phyloP scores from a whole-genome alignment of 305 asterid genomes.

The Fraxinus velutina region DNA sequence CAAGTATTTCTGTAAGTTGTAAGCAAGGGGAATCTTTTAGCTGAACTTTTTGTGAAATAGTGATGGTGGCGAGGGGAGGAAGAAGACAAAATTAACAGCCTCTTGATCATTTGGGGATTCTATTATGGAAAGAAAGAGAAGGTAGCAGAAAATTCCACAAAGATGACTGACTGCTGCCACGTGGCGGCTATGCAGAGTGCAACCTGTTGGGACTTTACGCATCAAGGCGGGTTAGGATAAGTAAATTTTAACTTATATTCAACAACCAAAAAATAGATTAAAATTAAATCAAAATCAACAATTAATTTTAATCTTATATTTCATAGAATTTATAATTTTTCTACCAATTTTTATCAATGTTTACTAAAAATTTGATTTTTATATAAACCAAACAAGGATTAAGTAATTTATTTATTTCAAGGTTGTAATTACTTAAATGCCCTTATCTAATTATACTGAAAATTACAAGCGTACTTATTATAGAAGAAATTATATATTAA shows the following conservation, averaged over 20 bases:
- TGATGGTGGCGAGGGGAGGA: constrained; percentile 27
- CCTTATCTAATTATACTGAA: no score
- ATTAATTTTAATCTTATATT: no score
- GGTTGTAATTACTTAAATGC: no score
- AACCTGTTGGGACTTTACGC: neutral
- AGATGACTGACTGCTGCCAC: constrained; percentile 12
- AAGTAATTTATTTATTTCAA: no score
- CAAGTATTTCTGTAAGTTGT: neutral
- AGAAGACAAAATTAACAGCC: constrained; percentile 31
- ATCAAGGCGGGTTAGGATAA: neutral
- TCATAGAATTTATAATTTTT: no score
- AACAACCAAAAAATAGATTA: no score
- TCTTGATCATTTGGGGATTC: constrained; percentile 41
- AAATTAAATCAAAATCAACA: no score
- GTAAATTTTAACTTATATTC: neutral
- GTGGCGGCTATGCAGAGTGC: constrained; percentile 23
- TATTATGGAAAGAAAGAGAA: neutral
- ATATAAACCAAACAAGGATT: no score
- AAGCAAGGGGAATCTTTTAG: neutral
- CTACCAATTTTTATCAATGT: no score
- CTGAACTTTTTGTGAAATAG: constrained; percentile 20
- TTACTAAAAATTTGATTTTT: no score
- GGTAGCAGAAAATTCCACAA: constrained; percentile 24
- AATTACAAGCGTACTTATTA: no score
- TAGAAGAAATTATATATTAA: no score